Base-by-base conservation (phyloP, 164 flowering plant genomes). In the Hamamelis virginiana region DNA sequence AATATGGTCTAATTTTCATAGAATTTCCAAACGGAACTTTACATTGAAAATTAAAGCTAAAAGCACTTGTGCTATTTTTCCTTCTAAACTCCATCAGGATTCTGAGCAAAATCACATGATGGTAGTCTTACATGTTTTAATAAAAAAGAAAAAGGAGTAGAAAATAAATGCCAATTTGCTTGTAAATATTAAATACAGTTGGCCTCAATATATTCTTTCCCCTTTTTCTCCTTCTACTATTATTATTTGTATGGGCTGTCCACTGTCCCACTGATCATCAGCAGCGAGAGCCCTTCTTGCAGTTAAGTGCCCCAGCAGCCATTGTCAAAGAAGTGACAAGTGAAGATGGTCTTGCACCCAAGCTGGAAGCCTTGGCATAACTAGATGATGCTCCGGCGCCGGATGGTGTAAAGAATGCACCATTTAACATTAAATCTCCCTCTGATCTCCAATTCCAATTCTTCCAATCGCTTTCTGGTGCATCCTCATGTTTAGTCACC, bases 371-470 rank as follows among this genome's bases (percentile, higher is more conserved):
- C 72, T 67, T 89, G 9, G 92, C 87, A 45, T 89, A 89, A 50
- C 84, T 84, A 16, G 89, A 80, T 0, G 91, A 80, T 1, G 97
- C 83, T 21, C 80, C 88, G 0, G 84, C 82, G 3, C 97, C 96
- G 0, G 95, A 84, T 12, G 75, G 66, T 0, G 85, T 82, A 76
- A 92, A 92, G 75, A 80, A 87, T 0, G 95, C 97, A 3, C 93
- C 95, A 59, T 91, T 91, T 61, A 89, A 45, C 80, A 91, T 12
- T 62, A 85, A 26, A 46, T 91, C 97, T 6, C 97, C 97, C 69
- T 80, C 80, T 0, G 95, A 86, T 59, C 90, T 84, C 97, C 97
- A 89, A 62, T 88, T 88, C 95, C 97, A 91, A 1, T 75, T 69
- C 71, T 73, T 81, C 93, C 95, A 87, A 59, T 79, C 68, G 28